Evolutionary conservation across 331 rosid genomes (phyloP).

Genomic region (Arachis monticola): DNA sequence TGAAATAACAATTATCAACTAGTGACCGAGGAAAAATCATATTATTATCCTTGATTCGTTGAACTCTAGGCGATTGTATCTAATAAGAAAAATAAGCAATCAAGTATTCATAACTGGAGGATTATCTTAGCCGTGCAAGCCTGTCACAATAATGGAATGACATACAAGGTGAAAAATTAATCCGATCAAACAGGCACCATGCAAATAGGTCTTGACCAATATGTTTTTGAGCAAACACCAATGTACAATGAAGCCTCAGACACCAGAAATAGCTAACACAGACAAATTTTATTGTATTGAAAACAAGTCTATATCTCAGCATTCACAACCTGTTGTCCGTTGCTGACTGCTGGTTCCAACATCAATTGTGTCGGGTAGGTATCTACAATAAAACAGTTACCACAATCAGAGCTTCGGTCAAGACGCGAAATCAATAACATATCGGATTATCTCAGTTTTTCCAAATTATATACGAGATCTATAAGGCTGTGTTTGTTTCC

Average conservation of each 20-base stretch:
- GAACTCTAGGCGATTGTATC: neutral
- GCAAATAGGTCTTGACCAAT: constrained; percentile 48
- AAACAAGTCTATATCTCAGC: constrained; percentile 59
- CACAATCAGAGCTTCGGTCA: no score
- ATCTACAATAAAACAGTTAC: constrained; percentile 55
- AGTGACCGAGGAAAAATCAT: neutral
- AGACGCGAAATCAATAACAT: constrained; percentile 26
- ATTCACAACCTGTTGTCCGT: constrained; percentile 88
- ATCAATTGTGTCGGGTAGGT: constrained; percentile 96
- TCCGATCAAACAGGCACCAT: constrained; percentile 41
- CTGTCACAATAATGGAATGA: constrained; percentile 38
- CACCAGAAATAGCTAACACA: constrained; percentile 44
- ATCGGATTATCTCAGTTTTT: constrained; percentile 5
- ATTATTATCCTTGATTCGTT: no score
- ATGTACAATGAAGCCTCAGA: constrained; percentile 62
- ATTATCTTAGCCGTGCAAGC: constrained; percentile 32
- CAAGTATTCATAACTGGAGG: constrained; percentile 24
- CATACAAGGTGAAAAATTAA: constrained; percentile 39
- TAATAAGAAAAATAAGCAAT: constrained; percentile 22
- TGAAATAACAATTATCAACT: no score
- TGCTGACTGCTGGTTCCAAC: constrained; percentile 81
- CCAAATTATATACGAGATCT: neutral
- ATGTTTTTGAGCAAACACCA: constrained; percentile 53
- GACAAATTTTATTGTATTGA: constrained; percentile 47
- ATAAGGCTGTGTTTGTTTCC: neutral